Base-by-base conservation (phyloP, 1,284 basidiomycete species). In the Tylopilus orsonianus region DNA sequence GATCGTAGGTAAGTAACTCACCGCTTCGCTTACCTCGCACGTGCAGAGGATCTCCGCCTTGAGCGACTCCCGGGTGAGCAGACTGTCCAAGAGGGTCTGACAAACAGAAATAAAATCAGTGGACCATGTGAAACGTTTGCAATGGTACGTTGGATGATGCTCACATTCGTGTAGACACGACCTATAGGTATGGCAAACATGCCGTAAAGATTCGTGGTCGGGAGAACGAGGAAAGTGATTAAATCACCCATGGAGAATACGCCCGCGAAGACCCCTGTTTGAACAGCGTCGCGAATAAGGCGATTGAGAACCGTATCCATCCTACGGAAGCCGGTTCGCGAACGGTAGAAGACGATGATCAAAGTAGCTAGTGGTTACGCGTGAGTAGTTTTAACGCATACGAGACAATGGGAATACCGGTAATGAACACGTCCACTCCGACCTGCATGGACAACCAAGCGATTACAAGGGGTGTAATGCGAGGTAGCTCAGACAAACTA, bases 101-200 rank as follows among this genome's bases (percentile, higher is more conserved):
- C 29, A 29, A 29, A 13, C 5, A 13, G 14, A 13, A n/a, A n/a
- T n/a, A 9, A 14, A 29, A 4, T 29, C 7, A 29, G 29, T 13
- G n/a, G n/a, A n/a, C n/a, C n/a, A 13, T 1, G 14, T 29, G 5
- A 5, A 9, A 29, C 29, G 14, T 5, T 10, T 29, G 5, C 29
- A 2, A 12, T 12, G 10, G n/a, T n/a, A n/a, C n/a, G n/a, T n/a
- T n/a, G n/a, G n/a, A n/a, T n/a, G n/a, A n/a, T n/a, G n/a, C n/a
- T 42, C 22, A 42, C 41, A 22, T 33, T 43, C 22, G 41, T 43
- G 16, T 43, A 43, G 32, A 43, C 26, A 3, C 41, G 41, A 18
- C 41, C 41, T 8, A 43, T 43, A 3, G 41, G 41, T 34, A 43
- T 34, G 32, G 29, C 41, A 16, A 43, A 43, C 23, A 43, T 19